Base-by-base conservation (phyloP, 345 rosid genomes). In the Linum usitatissimum region DNA sequence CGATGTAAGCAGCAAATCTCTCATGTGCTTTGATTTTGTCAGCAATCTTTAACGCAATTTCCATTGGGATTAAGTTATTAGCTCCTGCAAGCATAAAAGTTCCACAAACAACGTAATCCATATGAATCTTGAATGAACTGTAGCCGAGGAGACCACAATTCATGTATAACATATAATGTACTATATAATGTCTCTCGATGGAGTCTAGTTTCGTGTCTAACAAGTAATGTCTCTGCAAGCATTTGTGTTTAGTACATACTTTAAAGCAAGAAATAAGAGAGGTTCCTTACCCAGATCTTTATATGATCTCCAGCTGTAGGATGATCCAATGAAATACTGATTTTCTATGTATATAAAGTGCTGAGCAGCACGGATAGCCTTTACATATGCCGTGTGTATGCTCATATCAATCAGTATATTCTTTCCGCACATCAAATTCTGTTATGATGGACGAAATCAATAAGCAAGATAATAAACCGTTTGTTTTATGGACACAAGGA, bases 331-430 rank as follows among this genome's bases (percentile, higher is more conserved):
- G 77, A 92, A 92, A 73, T 92, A 92, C 72, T 92, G 98, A 70
- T 92, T 92, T 78, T 92, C 98, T 1, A 92, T 89, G 71, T 92
- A 92, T 67, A 92, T 87, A 70, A 80, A 92, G 75, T 92, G 95
- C 77, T 92, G 98, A 30, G 98, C 98, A 67, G 93, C 73, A 74
- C 98, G 98, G 62, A 92, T 92, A 69, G 97, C 98, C 73, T 85
- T 87, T 65, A 92, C 95, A 66, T 87, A 92, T 66, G 97, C 96
- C 0, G 94, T 82, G 77, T 89, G 98, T 78, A 92, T 92, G 90
- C 98, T 92, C 98, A 92, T 89, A 80, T 92, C 98, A 54, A 92
- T 92, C 61, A 92, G 86, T 55, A 89, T 84, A 69, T 92, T 87
- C 84, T 92, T 92, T 56, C 97, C 97, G 49, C 93, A 89, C 30